phyloP scores from a whole-genome alignment of 306 rosid species.

The Cucumis hystrix region DNA sequence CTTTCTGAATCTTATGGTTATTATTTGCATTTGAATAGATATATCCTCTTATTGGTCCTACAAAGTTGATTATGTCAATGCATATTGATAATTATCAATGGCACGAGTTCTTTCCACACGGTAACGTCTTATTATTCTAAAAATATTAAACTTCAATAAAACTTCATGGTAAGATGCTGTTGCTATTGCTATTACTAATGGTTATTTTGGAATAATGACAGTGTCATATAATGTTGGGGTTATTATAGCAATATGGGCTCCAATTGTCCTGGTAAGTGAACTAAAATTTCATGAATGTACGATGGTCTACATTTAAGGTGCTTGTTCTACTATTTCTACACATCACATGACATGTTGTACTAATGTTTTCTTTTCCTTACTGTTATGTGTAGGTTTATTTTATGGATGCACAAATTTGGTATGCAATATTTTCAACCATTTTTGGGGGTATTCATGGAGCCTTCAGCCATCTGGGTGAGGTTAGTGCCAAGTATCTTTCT shows the following conservation, averaged over 20 bases:
- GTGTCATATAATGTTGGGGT: constrained; percentile 46
- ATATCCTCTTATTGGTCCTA: constrained; percentile 71
- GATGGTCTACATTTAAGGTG: background rate
- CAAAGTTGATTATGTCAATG: constrained; percentile 69
- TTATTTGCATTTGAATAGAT: constrained; percentile 39
- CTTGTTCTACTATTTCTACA: constrained; percentile 16
- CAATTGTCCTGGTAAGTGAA: constrained; percentile 78
- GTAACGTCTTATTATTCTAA: constrained; percentile 26
- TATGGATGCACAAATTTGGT: constrained; percentile 99
- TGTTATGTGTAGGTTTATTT: constrained; percentile 65
- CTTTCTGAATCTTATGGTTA: constrained; percentile 1
- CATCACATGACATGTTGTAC: background rate
- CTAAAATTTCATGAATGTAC: constrained; percentile 5
- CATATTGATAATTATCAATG: constrained; percentile 63
- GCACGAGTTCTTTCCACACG: constrained; percentile 92
- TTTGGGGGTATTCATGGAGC: constrained; percentile 94
- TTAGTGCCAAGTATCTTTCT: constrained; percentile 25
- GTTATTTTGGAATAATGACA: constrained; percentile 21
- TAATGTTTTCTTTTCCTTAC: constrained; percentile 11
- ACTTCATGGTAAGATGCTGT: background rate
- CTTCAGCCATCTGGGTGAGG: constrained; percentile 99
- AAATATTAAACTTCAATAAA: background rate
- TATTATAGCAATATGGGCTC: constrained; percentile 87
- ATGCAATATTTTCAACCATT: constrained; percentile 83
- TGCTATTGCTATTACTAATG: constrained; percentile 13